A percentile compares a stretch with the other conserved stretches of the same genome.
Evolutionary conservation across 768 basidiomycete genomes (phyloP).

Genomic region (Mycena vulgaris): DNA sequence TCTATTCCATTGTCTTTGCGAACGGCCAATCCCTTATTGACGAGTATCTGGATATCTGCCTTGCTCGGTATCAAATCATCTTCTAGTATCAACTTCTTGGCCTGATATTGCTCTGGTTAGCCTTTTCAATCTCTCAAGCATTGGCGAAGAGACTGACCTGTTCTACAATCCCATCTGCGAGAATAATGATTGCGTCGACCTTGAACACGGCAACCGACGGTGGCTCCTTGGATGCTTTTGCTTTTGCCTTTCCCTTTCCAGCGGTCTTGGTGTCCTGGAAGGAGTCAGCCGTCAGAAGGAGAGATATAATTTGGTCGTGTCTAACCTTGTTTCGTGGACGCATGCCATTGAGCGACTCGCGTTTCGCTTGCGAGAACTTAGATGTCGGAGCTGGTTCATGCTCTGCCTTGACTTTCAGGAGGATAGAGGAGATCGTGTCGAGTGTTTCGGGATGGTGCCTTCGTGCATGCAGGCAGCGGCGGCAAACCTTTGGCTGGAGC

Average conservation of each 20-base stretch:
- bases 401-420: background rate
- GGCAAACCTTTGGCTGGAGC: background rate
- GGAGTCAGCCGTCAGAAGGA: too few species aligned
- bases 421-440: background rate
- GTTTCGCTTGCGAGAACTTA: background rate
- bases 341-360: constrained; percentile 1
- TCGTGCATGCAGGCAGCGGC: background rate
- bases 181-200: background rate
- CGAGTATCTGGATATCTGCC: background rate
- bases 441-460: background rate
- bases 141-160: background rate
- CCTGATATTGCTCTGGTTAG: too few species aligned
- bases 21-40: background rate
- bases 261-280: background rate
- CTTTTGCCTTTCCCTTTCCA: background rate
- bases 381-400: background rate
- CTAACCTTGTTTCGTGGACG: background rate
- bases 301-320: background rate
- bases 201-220: background rate
- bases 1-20: background rate
- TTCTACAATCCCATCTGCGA: background rate
- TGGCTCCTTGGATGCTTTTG: constrained; percentile 2
- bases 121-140: too few species aligned
- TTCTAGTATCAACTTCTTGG: background rate
- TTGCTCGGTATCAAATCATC: background rate